A percentile compares a stretch with the other conserved stretches of the same genome.
Evolutionary conservation across 768 basidiomycete species (phyloP).

Genomic region (Strobilomyces confusus): DNA sequence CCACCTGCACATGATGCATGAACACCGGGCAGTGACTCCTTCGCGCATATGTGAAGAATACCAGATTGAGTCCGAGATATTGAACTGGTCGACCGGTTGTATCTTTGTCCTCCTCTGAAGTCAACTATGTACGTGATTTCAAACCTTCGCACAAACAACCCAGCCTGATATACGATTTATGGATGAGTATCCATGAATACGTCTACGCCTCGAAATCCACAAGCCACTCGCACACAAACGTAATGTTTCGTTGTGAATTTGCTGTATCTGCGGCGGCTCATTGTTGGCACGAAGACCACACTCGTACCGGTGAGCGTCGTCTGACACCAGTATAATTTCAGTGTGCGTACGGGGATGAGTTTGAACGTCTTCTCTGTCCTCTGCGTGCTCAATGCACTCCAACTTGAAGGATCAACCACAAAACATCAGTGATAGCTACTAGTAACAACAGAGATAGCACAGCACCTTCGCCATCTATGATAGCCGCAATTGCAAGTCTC

Average conservation of each 20-base stretch:
- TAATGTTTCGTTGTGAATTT: constrained; percentile 78
- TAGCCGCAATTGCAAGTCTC: constrained; percentile 82
- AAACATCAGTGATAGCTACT: not conserved
- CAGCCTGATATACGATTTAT: too few species aligned
- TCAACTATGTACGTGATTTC: not conserved
- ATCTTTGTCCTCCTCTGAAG: too few species aligned
- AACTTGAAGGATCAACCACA: constrained; percentile 82
- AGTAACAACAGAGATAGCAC: not conserved
- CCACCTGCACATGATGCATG: too few species aligned
- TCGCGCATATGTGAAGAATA: too few species aligned
- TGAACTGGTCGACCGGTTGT: too few species aligned
- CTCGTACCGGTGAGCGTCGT: constrained; percentile 69
- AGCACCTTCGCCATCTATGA: constrained; percentile 82
- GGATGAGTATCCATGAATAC: not conserved
- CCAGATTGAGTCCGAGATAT: too few species aligned
- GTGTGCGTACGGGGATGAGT: constrained; percentile 65
- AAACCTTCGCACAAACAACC: too few species aligned
- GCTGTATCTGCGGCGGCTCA: constrained; percentile 76
- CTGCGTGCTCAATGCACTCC: constrained; percentile 78
- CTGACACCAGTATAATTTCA: constrained; percentile 31
- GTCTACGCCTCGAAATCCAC: constrained; percentile 35
- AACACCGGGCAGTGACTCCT: too few species aligned
- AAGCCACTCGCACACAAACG: constrained; percentile 77
- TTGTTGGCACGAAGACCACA: constrained; percentile 58
- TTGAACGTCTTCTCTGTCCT: constrained; percentile 72